These are phyloP conservation scores for Plectosphaerella plurivora DNA, from an alignment of 2,329 filamentous ascomycete genomes.

Conservation along the genomic window DNA sequence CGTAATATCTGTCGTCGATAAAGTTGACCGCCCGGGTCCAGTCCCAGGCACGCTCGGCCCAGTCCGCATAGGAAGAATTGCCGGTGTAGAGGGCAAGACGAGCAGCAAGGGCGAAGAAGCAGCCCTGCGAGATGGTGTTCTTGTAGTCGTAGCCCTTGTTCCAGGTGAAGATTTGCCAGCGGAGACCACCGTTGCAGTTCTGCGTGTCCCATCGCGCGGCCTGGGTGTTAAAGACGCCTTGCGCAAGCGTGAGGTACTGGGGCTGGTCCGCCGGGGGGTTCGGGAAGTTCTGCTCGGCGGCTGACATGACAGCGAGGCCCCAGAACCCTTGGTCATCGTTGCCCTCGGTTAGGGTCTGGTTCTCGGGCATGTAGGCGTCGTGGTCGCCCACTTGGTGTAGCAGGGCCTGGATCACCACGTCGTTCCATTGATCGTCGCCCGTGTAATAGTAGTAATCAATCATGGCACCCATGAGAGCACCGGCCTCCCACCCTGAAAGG, in stretches of 20 bases:
- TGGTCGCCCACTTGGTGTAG: conserved; percentile 70
- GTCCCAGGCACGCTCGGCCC: conserved; percentile 70
- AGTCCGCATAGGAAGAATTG: conserved; percentile 71
- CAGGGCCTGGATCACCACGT: conserved; percentile 62
- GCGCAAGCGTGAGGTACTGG: conserved; percentile 67
- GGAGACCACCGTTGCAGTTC: conserved; percentile 65
- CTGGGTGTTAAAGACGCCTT: conserved; percentile 79
- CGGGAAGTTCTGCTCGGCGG: conserved; percentile 72
- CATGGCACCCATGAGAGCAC: conserved; percentile 66
- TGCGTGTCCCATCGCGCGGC: conserved; percentile 66
- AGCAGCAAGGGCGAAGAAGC: conserved; percentile 59
- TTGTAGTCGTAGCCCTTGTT: conserved; percentile 81
- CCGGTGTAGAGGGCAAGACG: conserved; percentile 73
- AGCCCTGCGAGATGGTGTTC: conserved; percentile 59
- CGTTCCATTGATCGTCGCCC: conserved; percentile 67
- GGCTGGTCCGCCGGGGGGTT: conserved; percentile 58
- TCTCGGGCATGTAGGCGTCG: conserved; percentile 73
- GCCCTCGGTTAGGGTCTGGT: conserved; percentile 57
- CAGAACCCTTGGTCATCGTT: conserved; percentile 82
- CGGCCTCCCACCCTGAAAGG: conserved; percentile 63
- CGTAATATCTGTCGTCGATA: conserved; percentile 53
- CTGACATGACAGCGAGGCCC: conserved; percentile 76
- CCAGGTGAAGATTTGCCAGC: conserved; percentile 82
- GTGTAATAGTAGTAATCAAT: conserved; percentile 87
- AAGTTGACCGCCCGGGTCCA: conserved; percentile 58